phyloP scores from a whole-genome alignment of 331 rosid species.

The Erythrophleum ivorense region DNA sequence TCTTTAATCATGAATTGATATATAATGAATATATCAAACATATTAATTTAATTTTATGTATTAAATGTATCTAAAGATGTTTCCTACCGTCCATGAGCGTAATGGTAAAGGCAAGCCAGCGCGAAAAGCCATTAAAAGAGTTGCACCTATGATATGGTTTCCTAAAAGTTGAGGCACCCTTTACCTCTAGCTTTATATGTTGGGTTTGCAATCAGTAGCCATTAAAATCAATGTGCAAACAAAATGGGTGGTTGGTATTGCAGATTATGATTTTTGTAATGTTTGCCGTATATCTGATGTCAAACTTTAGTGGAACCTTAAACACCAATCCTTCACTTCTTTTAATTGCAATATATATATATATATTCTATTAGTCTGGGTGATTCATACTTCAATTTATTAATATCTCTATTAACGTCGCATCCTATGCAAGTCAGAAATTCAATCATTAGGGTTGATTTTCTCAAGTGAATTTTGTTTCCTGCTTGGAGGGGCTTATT shows the following conservation, averaged over 20 bases:
- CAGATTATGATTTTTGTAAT: slow-evolving; percentile 14
- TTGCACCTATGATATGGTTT: slow-evolving; percentile 21
- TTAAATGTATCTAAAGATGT: not conserved
- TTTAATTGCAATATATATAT: not conserved
- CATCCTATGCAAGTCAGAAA: slow-evolving; percentile 2
- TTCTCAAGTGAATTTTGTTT: slow-evolving; percentile 35
- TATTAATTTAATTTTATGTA: too few species aligned
- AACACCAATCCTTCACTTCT: slow-evolving; percentile 29
- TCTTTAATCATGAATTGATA: not conserved
- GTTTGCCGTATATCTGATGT: slow-evolving; percentile 35
- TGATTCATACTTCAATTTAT: not conserved
- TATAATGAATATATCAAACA: too few species aligned
- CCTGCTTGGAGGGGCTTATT: not conserved
- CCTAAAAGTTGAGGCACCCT: slow-evolving; percentile 36
- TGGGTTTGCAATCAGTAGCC: not conserved
- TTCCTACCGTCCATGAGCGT: not conserved
- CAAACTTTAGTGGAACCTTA: slow-evolving; percentile 39
- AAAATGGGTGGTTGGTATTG: slow-evolving; percentile 38
- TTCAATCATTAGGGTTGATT: slow-evolving; percentile 6
- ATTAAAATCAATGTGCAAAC: not conserved
- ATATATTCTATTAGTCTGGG: not conserved
- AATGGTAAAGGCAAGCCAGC: not conserved
- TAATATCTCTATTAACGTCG: not conserved
- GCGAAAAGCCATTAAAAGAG: slow-evolving; percentile 3
- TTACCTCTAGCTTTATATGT: slow-evolving; percentile 25